Evolutionary conservation across 139 green algal species (phyloP), one percentile per base, ranked within the genome.

Genomic region (Asterochloris erici): DNA sequence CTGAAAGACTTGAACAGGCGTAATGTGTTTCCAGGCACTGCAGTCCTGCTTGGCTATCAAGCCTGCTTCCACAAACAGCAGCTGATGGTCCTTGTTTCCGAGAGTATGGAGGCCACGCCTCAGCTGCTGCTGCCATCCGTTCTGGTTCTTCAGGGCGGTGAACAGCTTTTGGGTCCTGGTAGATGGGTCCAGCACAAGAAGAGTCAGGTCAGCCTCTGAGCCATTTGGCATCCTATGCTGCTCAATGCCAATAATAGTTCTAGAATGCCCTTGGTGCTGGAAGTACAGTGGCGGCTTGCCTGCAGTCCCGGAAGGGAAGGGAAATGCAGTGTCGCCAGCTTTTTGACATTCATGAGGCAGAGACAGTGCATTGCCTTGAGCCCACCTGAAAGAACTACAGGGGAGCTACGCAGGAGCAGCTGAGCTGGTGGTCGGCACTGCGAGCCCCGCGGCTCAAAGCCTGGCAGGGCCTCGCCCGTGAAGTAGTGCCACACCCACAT

Each of bases 241-340:
- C 82, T 91, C 83, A 28, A 92, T 83, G 70, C 88, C 88, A 63
- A 92, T 84, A 16, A 92, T 91, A 12, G 88, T 92, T 14, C 87
- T 68, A 21, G 88, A 92, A 78, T 92, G 88, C 19, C 88, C 88
- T 64, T 92, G 63, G 54, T 92, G 88, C 85, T 92, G 88, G 68
- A 92, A 90, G 80, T 90, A 91, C 77, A 92, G 82, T 60, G 88
- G 88, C 15, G 83, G 77, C 81, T 85, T 85, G 70, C 77, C 81
- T 83, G 77, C 79, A 81, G 14, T 13, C 15, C n/a, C n/a, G n/a
- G n/a, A n/a, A 64, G 12, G 6, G 4, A 54, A 6, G 38, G 38
- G 38, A 54, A 54, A 6, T 54, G 38, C 38, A 54, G 38, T n/a
- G 38, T 6, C 38, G 38, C 38, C 38, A 54, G 38, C 4, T 54